Base-by-base conservation (phyloP, 2,329 filamentous ascomycete species). In the Aspergillus bombycis region DNA sequence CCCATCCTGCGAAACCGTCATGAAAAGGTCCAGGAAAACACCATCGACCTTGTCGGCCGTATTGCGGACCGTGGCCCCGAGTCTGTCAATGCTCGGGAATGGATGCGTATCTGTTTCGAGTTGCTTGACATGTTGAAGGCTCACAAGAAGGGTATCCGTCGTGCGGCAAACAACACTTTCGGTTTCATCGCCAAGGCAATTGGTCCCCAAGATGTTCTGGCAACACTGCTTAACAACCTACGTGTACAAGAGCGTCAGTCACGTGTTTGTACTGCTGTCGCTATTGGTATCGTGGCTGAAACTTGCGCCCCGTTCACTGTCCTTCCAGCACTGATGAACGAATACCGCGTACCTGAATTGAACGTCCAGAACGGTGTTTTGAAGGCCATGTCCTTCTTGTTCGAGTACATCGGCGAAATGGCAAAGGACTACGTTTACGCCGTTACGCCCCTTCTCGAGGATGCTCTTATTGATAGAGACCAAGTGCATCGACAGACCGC, bases 91-190 rank as follows among this genome's bases (percentile, higher is more conserved):
- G 94, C 95, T 16, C 88, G 95, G 74, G 95, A 99, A 80, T 99
- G 95, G 95, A 99, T 99, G 96, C 90, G 95, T 77, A 99, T 99
- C 77, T 99, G 95, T 82, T 99, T 99, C 79, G 95, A 99, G 82
- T 84, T 99, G 60, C 88, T 99, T 34, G 95, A 99, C 80, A 99
- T 99, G 95, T 87, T 99, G 73, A 99, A 99, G 81, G 95, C 95
- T 8, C 95, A 99, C 84, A 99, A 99, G 82, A 99, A 99, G 85
- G 96, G 95, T 68, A 99, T 99, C 71, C 91, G 95, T 68, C 91
- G 95, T 78, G 95, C 95, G 26, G 96, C 95, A 71, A 99, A 99
- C 87, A 99, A 99, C 83, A 99, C 95, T 0, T 99, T 99, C 73
- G 95, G 95, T 78, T 99, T 97, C 85, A 99, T 99, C 74, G 95